Evolutionary conservation across 2,329 filamentous ascomycete species (phyloP).

Genomic region (Verticillium tricorpus): DNA sequence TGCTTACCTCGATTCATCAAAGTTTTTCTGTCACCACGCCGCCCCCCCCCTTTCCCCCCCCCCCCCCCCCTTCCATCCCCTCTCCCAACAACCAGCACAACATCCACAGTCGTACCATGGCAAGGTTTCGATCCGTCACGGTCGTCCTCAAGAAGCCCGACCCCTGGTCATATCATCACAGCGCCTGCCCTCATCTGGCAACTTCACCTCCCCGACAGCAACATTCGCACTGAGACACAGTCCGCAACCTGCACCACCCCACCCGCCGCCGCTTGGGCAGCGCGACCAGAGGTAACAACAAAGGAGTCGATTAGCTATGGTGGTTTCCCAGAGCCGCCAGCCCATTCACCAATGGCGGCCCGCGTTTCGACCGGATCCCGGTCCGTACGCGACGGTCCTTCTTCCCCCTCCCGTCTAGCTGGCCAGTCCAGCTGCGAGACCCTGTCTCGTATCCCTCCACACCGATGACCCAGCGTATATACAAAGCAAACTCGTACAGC

Average conservation of each 20-base stretch:
- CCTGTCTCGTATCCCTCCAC: not conserved
- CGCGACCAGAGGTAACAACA: not conserved
- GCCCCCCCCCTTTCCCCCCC: too few species aligned
- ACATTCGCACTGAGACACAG: not conserved
- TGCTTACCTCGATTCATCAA: not conserved
- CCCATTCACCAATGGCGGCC: not conserved
- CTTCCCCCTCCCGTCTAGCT: not conserved
- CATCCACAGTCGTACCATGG: not conserved
- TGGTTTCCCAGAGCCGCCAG: not conserved
- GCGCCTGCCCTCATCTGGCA: not conserved
- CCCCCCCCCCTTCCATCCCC: too few species aligned
- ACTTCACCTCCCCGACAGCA: not conserved
- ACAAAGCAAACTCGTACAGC: slow-evolving; percentile 4
- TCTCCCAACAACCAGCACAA: not conserved
- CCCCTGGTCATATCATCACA: not conserved
- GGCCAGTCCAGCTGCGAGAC: not conserved
- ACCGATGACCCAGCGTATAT: not conserved
- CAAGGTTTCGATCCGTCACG: not conserved
- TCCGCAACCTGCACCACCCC: too few species aligned
- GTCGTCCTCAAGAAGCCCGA: not conserved
- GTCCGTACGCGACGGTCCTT: not conserved
- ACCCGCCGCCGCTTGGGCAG: not conserved
- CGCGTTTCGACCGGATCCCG: not conserved
- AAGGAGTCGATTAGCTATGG: not conserved
- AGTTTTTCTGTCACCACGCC: not conserved